These are phyloP conservation scores for Rhynchosporium agropyri DNA, from an alignment of 2,329 filamentous ascomycete genomes.

Conservation along the genomic window DNA sequence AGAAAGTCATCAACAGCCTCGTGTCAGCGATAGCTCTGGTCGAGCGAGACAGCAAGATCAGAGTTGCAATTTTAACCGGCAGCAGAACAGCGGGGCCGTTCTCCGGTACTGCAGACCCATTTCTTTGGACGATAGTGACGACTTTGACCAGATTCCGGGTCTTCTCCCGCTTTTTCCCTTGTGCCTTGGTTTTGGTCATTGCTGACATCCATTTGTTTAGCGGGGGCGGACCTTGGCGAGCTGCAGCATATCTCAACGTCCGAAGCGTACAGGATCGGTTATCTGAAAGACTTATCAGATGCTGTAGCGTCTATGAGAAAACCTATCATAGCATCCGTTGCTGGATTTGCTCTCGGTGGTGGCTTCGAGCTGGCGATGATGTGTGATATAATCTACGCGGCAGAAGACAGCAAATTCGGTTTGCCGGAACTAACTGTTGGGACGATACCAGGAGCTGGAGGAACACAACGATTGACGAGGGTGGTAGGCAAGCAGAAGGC, in stretches of 20 bases:
- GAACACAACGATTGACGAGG: constrained; percentile 43
- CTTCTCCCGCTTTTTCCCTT: not conserved
- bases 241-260: constrained; percentile 40
- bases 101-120: constrained; percentile 26
- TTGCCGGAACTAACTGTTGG: constrained; percentile 43
- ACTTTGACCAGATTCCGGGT: constrained; percentile 14
- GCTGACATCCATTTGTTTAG: constrained; percentile 12
- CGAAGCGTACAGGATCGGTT: constrained; percentile 38
- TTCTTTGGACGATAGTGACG: constrained; percentile 16
- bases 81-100: constrained; percentile 23
- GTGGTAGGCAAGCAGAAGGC: constrained; percentile 44
- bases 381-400: constrained; percentile 45
- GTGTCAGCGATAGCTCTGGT: constrained; percentile 43
- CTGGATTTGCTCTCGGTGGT: constrained; percentile 54
- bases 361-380: constrained; percentile 54
- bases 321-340: constrained; percentile 53
- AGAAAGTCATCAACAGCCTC: constrained; percentile 31
- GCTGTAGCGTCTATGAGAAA: constrained; percentile 47
- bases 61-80: constrained; percentile 56
- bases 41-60: constrained; percentile 56
- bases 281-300: constrained; percentile 47
- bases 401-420: constrained; percentile 39
- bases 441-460: constrained; percentile 41
- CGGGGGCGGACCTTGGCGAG: constrained; percentile 44
- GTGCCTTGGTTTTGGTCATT: constrained; percentile 2